Percentiles rank a stretch among this genome's conserved stretches.
Evolutionary conservation across 805 yeast species (phyloP).

Genomic region (Ascoidea rubescens): DNA sequence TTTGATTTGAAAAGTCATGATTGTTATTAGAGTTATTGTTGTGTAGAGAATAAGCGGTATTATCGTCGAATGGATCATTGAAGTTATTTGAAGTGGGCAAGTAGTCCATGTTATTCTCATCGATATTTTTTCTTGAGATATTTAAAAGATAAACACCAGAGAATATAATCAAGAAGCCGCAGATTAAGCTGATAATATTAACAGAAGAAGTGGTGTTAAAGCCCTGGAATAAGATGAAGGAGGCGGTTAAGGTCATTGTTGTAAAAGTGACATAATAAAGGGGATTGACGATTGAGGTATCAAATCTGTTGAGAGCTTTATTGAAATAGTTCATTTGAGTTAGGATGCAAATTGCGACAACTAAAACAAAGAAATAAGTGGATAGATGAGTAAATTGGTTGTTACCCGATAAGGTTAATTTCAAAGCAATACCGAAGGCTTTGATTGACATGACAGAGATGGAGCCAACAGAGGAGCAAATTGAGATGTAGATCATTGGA

Average conservation of each 20-base stretch:
- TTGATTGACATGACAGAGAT: slow-evolving; percentile 85
- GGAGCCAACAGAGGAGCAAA: slow-evolving; percentile 83
- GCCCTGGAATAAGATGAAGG: slow-evolving; percentile 75
- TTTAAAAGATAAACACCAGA: slow-evolving; percentile 77
- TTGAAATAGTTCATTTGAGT: slow-evolving; percentile 92
- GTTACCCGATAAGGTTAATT: slow-evolving; percentile 70
- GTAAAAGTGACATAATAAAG: slow-evolving; percentile 85
- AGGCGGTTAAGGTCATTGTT: slow-evolving; percentile 74
- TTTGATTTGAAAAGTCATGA: no score
- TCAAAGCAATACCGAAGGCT: slow-evolving; percentile 86
- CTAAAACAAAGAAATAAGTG: slow-evolving; percentile 67
- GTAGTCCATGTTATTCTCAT: slow-evolving; percentile 26
- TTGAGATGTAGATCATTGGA: slow-evolving; percentile 82
- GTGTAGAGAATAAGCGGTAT: slow-evolving; percentile 11
- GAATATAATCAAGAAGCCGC: slow-evolving; percentile 79
- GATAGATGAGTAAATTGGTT: slow-evolving; percentile 80
- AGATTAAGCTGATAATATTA: slow-evolving; percentile 65
- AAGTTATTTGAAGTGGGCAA: slow-evolving; percentile 15
- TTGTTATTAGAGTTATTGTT: neutral
- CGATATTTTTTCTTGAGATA: slow-evolving; percentile 53
- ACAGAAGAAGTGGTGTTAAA: slow-evolving; percentile 74
- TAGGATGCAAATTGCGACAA: slow-evolving; percentile 68
- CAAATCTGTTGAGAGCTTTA: slow-evolving; percentile 87
- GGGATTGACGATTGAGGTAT: slow-evolving; percentile 85
- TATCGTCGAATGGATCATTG: slow-evolving; percentile 17